A percentile compares a stretch with the other conserved stretches of the same genome.
phyloP scores from a whole-genome alignment of 75 land plant genomes.

The Pinus tabuliformis region DNA sequence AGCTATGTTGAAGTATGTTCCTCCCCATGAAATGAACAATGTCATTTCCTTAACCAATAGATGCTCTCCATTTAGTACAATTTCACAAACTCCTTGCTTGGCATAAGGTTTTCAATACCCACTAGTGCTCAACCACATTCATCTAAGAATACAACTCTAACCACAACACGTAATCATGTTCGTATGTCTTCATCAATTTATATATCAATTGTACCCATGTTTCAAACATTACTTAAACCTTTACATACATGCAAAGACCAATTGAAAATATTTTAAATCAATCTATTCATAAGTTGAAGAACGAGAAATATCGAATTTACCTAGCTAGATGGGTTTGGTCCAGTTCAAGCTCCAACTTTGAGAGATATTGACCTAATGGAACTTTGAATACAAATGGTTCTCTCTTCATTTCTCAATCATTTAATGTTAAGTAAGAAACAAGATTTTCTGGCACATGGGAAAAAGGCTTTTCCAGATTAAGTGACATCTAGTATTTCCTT shows the following conservation, averaged over 20 bases:
- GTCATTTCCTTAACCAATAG: no score
- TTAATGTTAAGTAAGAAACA: constrained; percentile 20
- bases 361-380: not conserved
- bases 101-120: no score
- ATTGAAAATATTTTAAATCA: not conserved
- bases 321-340: not conserved
- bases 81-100: no score
- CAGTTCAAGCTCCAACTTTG: not conserved
- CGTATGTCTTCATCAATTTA: no score
- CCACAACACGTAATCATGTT: no score
- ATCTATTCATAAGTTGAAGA: constrained; percentile 13
- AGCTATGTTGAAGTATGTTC: no score
- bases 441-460: constrained; percentile 4
- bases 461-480: constrained; percentile 10
- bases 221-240: constrained; percentile 9
- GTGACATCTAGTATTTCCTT: not conserved
- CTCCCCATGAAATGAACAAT: no score
- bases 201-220: not conserved
- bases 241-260: constrained; percentile 29
- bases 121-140: no score
- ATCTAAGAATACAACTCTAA: no score
- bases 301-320: constrained; percentile 11
- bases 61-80: no score
- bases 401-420: not conserved
- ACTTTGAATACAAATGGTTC: not conserved